phyloP scores from a whole-genome alignment of 139 green algal genomes.

The Chlorella sp. region DNA sequence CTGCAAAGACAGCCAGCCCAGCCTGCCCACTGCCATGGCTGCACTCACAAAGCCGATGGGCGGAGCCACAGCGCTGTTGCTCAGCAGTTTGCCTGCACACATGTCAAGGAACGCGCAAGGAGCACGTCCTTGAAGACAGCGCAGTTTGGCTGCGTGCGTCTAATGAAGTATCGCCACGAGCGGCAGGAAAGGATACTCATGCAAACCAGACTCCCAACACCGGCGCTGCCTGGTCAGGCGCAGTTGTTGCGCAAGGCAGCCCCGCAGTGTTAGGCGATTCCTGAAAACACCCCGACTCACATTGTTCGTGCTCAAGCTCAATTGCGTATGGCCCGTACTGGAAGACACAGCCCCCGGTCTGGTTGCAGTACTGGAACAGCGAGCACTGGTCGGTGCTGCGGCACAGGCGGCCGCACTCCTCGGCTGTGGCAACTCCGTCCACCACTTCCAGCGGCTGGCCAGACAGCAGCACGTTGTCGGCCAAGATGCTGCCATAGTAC shows the following conservation, averaged over 20 bases:
- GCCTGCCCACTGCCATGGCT: too few species aligned
- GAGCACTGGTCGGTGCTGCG: background rate
- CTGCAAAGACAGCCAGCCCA: too few species aligned
- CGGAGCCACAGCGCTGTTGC: background rate
- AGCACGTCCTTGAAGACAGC: background rate
- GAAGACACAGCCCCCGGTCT: background rate
- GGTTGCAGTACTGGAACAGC: background rate
- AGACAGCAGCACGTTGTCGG: background rate
- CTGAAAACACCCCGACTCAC: background rate
- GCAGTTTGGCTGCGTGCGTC: background rate
- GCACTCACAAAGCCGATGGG: background rate
- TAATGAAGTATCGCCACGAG: too few species aligned
- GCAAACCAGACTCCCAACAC: too few species aligned
- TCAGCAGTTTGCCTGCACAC: background rate
- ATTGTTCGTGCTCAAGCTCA: background rate
- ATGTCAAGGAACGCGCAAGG: background rate
- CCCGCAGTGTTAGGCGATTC: too few species aligned
- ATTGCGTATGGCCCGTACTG: too few species aligned
- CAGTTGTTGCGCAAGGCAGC: too few species aligned
- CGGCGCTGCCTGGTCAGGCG: too few species aligned
- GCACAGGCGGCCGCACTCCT: conserved; percentile 1
- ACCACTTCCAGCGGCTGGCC: background rate
- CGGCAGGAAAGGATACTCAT: too few species aligned
- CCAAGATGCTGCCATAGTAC: background rate
- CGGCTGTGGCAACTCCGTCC: background rate